Base-by-base conservation (phyloP, 371 early-diverging fungal genomes). In the Funneliformis caledonium region DNA sequence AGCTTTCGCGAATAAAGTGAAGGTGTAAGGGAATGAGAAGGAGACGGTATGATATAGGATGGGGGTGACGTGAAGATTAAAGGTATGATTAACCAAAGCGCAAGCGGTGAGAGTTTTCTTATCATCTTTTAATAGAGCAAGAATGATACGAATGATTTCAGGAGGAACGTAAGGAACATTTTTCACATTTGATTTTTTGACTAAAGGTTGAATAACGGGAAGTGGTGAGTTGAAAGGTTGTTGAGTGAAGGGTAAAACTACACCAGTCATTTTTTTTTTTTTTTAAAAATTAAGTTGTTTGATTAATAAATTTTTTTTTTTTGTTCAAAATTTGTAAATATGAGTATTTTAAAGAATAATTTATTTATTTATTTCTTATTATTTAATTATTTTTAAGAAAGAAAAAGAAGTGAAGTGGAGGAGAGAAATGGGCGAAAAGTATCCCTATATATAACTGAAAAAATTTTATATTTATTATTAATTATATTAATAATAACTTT, bases 71-170 rank as follows among this genome's bases (percentile, higher is more conserved):
- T 67, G 67, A 26, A 78, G 67, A 50, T 78, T 67, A 48, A 78
- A 78, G 12, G 78, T 78, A n/a, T 50, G 64, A 52, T 78, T 78
- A 1, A 78, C 78, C 22, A 64, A 37, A n/a, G 78, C 11, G 22
- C 78, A 78, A 62, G 78, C 47, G 47, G 78, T 47, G 5, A 78
- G 67, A 3, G 78, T 37, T 65, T 78, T 64, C 37, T 67, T 78
- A n/a, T 78, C 78, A 45, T 78, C n/a, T 50, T 50, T 78, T 33
- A 78, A 60, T 2, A 11, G 33, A 33, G 4, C 4, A 56, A 78
- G 67, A 16, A 78, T 52, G 16, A 50, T 7, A 6, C 48, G 42
- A 56, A 78, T 78, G 4, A 78, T 50, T 78, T 78, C 78, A 12
- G 78, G 67, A 31, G 78, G 78, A 78, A 78, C 47, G 37, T 78